phyloP scores from a whole-genome alignment of 306 rosid genomes.

The Echinosophora koreensis region DNA sequence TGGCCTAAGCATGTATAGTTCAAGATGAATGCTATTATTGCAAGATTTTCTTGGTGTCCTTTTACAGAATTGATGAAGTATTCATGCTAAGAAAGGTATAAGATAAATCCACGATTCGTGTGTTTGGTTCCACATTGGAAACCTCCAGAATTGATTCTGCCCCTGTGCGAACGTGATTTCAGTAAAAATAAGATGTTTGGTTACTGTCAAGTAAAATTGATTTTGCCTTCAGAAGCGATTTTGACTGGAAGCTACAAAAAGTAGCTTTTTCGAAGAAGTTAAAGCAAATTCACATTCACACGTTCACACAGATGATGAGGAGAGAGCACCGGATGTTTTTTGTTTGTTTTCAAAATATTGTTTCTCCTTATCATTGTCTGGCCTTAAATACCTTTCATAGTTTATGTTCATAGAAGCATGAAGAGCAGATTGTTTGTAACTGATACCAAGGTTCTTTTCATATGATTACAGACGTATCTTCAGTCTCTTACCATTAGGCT shows the following conservation, averaged over 20 bases:
- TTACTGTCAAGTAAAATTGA: too few species aligned
- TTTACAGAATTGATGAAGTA: not conserved
- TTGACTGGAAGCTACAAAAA: too few species aligned
- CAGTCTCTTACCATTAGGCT: constrained; percentile 91
- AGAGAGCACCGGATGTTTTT: not conserved
- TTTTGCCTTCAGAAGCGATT: too few species aligned
- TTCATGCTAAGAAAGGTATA: constrained; percentile 18
- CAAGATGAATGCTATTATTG: not conserved
- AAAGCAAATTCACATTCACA: constrained; percentile 11
- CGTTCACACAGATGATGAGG: not conserved
- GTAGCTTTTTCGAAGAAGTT: not conserved
- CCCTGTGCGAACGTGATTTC: too few species aligned
- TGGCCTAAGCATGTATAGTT: constrained; percentile 24
- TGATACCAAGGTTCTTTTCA: constrained; percentile 23
- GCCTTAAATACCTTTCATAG: not conserved
- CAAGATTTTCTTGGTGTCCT: not conserved
- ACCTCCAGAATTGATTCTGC: too few species aligned
- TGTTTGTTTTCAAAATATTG: constrained; percentile 7
- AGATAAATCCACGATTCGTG: not conserved
- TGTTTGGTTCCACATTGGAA: too few species aligned
- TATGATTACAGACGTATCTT: constrained; percentile 80
- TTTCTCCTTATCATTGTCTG: constrained; percentile 22
- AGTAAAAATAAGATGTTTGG: too few species aligned
- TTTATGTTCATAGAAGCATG: constrained; percentile 16
- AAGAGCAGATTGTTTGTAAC: constrained; percentile 25